Base-by-base conservation (phyloP, 2,329 filamentous ascomycete genomes). In the Elsinoe perseae region DNA sequence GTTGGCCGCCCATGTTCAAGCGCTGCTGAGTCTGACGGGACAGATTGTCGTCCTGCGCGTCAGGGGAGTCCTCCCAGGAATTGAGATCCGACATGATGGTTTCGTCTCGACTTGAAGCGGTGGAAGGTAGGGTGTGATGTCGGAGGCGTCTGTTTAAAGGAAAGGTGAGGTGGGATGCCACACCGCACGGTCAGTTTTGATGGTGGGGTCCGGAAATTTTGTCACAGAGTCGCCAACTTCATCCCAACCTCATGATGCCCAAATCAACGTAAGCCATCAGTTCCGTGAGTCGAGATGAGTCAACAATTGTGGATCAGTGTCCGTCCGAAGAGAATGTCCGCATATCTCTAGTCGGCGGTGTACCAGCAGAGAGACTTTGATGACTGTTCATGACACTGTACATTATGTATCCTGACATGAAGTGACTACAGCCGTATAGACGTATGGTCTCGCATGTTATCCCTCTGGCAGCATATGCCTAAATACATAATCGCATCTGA, bases 81-180 rank as follows among this genome's bases (percentile, higher is more conserved):
- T 95, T 90, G 67, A 89, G 87, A 72, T 91, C 84, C 65, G 91
- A 86, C 90, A 95, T 95, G 6, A 27, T 56, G 56, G n/a, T n/a
- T 50, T 16, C 25, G 36, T 2, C 12, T 38, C 28, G 27, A 36
- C 32, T 6, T 38, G 30, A 30, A 4, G 16, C 18, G 3, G 7
- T 52, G 30, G 9, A 25, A 38, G 30, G 10, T 6, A 10, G 18
- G 14, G 23, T 14, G 32, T 14, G 30, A 52, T 20, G 30, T 44
- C 40, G 30, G 30, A 34, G 16, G n/a, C 14, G 25, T 52, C 9
- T 9, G 20, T 23, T 25, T n/a, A 18, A n/a, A 32, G 25, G 10
- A 14, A 14, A 38, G 6, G 28, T 38, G 48, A 36, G 18, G 30
- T 25, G 28, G 28, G 48, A 21, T 32, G 20, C 25, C 23, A 21